phyloP scores from a whole-genome alignment of 768 basidiomycete species.

The Glaciozyma antarctica region DNA sequence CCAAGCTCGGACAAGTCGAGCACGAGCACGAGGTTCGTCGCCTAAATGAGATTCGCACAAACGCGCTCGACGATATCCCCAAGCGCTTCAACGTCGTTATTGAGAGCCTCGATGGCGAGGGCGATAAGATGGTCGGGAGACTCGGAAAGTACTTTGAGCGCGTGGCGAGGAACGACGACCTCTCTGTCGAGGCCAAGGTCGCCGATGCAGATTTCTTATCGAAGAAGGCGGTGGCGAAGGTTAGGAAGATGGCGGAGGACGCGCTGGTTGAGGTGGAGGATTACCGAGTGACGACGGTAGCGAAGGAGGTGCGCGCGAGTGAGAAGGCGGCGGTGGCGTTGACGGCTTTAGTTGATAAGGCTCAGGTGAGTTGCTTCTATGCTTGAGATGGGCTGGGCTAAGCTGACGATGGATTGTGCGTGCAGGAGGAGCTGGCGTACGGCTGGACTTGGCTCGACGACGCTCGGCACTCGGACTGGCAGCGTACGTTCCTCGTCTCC shows the following conservation, averaged over 20 bases:
- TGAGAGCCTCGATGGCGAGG: conserved; percentile 28
- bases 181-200: conserved; percentile 26
- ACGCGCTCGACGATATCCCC: conserved; percentile 29
- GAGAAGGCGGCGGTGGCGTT: conserved; percentile 23
- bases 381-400: not conserved
- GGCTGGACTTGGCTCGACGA: conserved; percentile 34
- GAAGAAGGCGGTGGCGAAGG: conserved; percentile 17
- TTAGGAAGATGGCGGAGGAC: conserved; percentile 8
- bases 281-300: conserved; percentile 10
- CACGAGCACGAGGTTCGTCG: conserved; percentile 27
- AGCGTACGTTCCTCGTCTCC: conserved; percentile 8
- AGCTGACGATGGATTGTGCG: too few species aligned
- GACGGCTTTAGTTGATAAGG: conserved; percentile 24
- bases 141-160: conserved; percentile 29
- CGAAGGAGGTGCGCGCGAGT: conserved; percentile 23
- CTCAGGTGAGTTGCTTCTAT: conserved; percentile 14
- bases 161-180: conserved; percentile 17
- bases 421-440: conserved; percentile 29
- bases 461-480: conserved; percentile 31
- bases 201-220: conserved; percentile 9
- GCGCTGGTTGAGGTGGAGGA: conserved; percentile 22
- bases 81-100: conserved; percentile 24
- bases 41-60: conserved; percentile 22
- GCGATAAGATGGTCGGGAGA: conserved; percentile 30
- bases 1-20: conserved; percentile 29